Conservation (phyloP, 768 basidiomycete species). For the Podaxis sp. region DNA sequence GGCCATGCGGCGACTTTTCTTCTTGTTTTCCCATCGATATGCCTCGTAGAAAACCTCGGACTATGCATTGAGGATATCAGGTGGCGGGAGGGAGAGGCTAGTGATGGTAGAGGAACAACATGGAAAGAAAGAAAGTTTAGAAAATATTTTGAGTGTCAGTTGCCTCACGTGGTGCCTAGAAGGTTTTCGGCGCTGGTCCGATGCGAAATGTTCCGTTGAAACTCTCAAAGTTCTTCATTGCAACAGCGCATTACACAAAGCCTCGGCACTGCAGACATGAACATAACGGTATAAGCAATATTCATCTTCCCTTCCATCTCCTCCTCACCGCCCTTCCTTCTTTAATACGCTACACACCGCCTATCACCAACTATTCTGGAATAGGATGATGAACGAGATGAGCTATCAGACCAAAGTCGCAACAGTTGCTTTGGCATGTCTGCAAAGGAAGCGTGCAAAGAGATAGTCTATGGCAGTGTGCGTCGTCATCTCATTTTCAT, state of each 20-base stretch:
- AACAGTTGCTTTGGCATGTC: background rate
- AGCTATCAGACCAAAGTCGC: background rate
- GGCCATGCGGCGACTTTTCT: background rate
- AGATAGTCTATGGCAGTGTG: slow-evolving; percentile 16
- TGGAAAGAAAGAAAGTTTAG: no score
- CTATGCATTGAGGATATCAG: background rate
- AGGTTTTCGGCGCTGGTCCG: background rate
- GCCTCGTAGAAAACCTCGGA: background rate
- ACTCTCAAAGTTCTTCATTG: background rate
- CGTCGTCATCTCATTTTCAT: background rate
- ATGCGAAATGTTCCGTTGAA: background rate
- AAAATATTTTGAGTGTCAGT: no score
- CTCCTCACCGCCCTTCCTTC: background rate
- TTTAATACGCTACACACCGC: background rate
- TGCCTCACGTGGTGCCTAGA: background rate
- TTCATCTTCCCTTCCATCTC: background rate
- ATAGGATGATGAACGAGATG: slow-evolving; percentile 3
- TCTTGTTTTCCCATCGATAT: background rate
- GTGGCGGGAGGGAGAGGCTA: background rate
- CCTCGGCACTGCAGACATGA: background rate
- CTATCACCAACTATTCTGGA: background rate
- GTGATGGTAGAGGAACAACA: background rate
- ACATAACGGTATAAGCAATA: background rate
- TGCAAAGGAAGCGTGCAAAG: slow-evolving; percentile 9
- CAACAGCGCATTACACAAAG: background rate